Evolutionary conservation across 495 filamentous ascomycete species (phyloP), one percentile per base, ranked within the genome.

Genomic region (Aspergillus panamensis): DNA sequence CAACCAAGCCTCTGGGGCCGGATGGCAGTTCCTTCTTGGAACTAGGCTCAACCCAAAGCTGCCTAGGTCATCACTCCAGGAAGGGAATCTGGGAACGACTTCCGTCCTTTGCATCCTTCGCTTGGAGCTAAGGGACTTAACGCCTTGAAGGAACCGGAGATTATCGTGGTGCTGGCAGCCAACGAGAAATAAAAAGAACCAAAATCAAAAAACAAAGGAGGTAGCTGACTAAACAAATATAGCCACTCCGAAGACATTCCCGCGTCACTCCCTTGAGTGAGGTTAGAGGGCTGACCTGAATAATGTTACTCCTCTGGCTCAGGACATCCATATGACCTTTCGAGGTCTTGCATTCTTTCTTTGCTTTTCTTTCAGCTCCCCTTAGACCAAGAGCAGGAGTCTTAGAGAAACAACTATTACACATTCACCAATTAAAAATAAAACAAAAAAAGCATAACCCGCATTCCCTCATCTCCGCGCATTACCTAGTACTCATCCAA

Each of bases 81-180:
- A 60, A 63, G 42, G 64, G 57, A 61, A 62, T 62, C 51, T 59
- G 39, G 60, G 60, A 59, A 62, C 61, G 59, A 64, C 58, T 57
- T 49, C 48, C 58, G 44, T 53, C 48, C 47, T 53, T 57, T 51
- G 51, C 58, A 35, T 58, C 55, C 57, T 61, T 58, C 56, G 53
- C 51, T 66, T 66, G 61, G 61, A 50, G 58, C 64, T 55, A 66
- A 63, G 61, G 42, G 33, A 45, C 45, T 51, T 63, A 64, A 59
- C 53, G 58, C 25, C 29, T 10, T 60, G 59, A 51, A 59, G 52
- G 54, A 60, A 57, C 61, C 64, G 64, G 64, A 67, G 61, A 64
- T 67, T 67, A 64, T 67, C 61, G 61, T 64, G 61, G 64, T 53
- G 53, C 35, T 52, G 58, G 39, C 48, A 45, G 47, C 58, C 58